These are phyloP conservation scores for Elongisporangium undulatum DNA, from an alignment of 352 stramenopile species.

Conservation along the genomic window DNA sequence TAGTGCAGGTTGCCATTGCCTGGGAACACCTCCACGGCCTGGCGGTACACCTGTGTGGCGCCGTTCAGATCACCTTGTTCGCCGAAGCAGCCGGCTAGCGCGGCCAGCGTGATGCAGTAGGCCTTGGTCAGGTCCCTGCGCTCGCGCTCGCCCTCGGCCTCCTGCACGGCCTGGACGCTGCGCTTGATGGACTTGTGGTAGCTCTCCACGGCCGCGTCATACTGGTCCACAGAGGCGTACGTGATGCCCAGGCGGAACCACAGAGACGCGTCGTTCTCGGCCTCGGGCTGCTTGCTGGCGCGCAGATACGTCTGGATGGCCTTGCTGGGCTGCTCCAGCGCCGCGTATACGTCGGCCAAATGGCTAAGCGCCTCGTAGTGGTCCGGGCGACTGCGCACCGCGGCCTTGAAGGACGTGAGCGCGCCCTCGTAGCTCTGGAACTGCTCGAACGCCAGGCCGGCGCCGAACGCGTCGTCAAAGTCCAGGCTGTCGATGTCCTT, in stretches of 20 bases:
- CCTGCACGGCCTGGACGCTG: constrained; percentile 16
- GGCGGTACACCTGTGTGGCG: constrained; percentile 41
- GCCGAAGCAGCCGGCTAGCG: constrained; percentile 47
- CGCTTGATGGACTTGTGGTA: constrained; percentile 31
- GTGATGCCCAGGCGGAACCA: constrained; percentile 50
- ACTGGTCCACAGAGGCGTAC: constrained; percentile 28
- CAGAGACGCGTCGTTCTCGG: constrained; percentile 33
- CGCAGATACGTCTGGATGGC: constrained; percentile 34
- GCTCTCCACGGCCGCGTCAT: constrained; percentile 23
- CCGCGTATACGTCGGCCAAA: constrained; percentile 41
- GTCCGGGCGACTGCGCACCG: constrained; percentile 28
- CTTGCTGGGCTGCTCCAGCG: constrained; percentile 20
- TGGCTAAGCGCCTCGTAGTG: constrained; percentile 43
- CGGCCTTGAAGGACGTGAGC: constrained; percentile 31
- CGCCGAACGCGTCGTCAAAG: constrained; percentile 56
- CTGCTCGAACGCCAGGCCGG: constrained; percentile 65
- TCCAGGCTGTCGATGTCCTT: constrained; percentile 35
- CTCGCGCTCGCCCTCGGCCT: constrained; percentile 6
- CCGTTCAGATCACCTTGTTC: constrained; percentile 48
- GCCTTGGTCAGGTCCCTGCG: constrained; percentile 26
- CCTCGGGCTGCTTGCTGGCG: constrained; percentile 24
- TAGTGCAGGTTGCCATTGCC: constrained; percentile 54
- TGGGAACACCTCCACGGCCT: constrained; percentile 29
- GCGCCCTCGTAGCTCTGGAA: constrained; percentile 46
- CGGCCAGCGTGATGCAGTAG: constrained; percentile 45